Conservation (phyloP, 2,329 filamentous ascomycete species). For the Colletotrichum melonis region DNA sequence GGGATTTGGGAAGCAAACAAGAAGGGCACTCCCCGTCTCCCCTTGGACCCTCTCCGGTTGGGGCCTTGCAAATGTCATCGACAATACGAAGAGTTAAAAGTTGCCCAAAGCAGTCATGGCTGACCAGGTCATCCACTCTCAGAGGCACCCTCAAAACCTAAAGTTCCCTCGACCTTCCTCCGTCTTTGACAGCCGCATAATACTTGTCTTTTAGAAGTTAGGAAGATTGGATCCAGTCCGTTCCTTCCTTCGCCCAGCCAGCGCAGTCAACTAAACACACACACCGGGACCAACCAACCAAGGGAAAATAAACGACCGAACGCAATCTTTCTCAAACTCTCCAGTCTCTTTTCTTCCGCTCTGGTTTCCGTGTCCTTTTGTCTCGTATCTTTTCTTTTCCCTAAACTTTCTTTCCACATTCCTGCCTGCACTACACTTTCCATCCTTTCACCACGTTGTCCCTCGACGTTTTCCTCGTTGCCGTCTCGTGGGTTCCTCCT, state of each 20-base stretch:
- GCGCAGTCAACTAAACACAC: not conserved
- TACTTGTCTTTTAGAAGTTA: not conserved
- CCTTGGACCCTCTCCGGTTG: not conserved
- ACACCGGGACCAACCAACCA: constrained; percentile 7
- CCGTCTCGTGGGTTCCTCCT: constrained; percentile 8
- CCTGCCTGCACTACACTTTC: not conserved
- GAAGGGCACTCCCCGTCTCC: not conserved
- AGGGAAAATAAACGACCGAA: constrained; percentile 6
- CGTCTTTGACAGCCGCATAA: constrained; percentile 1
- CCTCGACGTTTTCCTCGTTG: not conserved
- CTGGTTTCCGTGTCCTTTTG: not conserved
- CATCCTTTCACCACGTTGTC: not conserved
- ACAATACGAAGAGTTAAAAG: not conserved
- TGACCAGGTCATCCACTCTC: constrained; percentile 11
- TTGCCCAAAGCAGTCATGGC: constrained; percentile 24
- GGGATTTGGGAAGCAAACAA: not conserved
- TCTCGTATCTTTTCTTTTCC: constrained; percentile 2
- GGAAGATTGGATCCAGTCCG: constrained; percentile 16
- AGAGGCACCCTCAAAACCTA: constrained; percentile 15
- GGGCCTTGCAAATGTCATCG: not conserved
- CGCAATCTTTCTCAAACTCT: constrained; percentile 14
- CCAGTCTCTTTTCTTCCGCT: not conserved
- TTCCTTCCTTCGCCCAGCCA: constrained; percentile 3
- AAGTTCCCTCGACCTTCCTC: constrained; percentile 11
- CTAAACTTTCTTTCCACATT: not conserved